Conservation (phyloP, 2,329 filamentous ascomycete genomes). For the Fusarium pseudocircinatum region DNA sequence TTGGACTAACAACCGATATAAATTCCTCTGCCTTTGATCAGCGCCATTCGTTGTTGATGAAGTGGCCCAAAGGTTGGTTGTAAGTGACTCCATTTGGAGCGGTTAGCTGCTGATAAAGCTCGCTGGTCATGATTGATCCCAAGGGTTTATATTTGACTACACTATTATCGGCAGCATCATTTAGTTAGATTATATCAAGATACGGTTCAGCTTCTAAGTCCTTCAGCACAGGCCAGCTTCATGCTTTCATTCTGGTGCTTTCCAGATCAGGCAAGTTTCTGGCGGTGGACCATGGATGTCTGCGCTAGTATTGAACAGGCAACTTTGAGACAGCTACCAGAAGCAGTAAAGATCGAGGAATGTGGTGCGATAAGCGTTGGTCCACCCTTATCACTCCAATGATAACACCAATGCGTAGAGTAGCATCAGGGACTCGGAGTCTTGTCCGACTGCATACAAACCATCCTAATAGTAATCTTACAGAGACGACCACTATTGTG, state of each 20-base stretch:
- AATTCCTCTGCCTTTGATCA: constrained; percentile 65
- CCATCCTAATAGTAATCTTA: fast-evolving
- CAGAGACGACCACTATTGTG: fast-evolving
- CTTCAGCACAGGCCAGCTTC: neutral
- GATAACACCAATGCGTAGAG: neutral
- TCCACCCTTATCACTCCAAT: neutral
- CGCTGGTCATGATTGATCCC: fast-evolving
- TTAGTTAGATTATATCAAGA: neutral
- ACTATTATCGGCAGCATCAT: fast-evolving
- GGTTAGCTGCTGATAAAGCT: constrained; percentile 34
- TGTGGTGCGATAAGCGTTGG: fast-evolving
- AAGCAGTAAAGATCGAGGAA: neutral
- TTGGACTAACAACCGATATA: constrained; percentile 64
- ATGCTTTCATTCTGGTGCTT: neutral
- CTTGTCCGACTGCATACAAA: fast-evolving
- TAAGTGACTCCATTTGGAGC: constrained; percentile 73
- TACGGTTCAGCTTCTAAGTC: fast-evolving
- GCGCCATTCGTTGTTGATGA: constrained; percentile 82
- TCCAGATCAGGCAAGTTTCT: neutral
- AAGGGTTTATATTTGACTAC: fast-evolving
- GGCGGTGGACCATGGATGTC: fast-evolving
- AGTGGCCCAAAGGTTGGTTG: constrained; percentile 73
- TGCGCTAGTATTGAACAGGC: neutral
- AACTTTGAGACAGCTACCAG: neutral
- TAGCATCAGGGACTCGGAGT: neutral